Percentiles rank a stretch among this genome's conserved stretches.
phyloP scores from a whole-genome alignment of 1,284 basidiomycete species.

The Ganoderma resinaceum region DNA sequence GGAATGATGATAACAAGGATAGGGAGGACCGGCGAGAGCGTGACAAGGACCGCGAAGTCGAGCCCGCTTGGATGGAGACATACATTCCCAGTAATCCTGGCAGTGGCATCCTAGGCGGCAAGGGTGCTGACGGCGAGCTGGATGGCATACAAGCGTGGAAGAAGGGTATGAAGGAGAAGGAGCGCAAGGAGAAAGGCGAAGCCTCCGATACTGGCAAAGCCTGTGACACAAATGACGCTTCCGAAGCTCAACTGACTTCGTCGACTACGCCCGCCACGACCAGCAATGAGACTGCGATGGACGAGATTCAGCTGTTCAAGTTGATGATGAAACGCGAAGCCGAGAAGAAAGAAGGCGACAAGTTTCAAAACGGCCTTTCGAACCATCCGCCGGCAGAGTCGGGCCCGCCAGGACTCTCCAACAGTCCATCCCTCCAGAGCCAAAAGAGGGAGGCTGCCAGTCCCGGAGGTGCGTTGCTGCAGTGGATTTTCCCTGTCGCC shows the following conservation, averaged over 20 bases:
- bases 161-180: conserved; percentile 85
- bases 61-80: conserved; percentile 94
- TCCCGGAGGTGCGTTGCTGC: conserved; percentile 14
- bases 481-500: neutral
- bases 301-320: conserved; percentile 89
- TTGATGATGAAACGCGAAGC: conserved; percentile 86
- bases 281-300: conserved; percentile 52
- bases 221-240: conserved; percentile 32
- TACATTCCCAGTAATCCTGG: conserved; percentile 69
- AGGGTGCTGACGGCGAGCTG: conserved; percentile 67
- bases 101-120: conserved; percentile 69
- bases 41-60: conserved; percentile 75
- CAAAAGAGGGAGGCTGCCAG: conserved; percentile 13
- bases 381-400: conserved; percentile 15
- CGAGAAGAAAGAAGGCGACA: conserved; percentile 65
- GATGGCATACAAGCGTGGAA: conserved; percentile 93
- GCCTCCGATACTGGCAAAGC: conserved; percentile 39
- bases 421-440: conserved; percentile 21
- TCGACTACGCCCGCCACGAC: conserved; percentile 6
- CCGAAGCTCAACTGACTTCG: conserved; percentile 2
- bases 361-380: conserved; percentile 24
- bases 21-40: conserved; percentile 55
- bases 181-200: conserved; percentile 59
- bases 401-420: conserved; percentile 23
- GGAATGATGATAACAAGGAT: conserved; percentile 64